Percentiles rank a stretch among this genome's conserved stretches.
phyloP scores from a whole-genome alignment of 768 basidiomycete species.

The Multifurca ochricompacta region DNA sequence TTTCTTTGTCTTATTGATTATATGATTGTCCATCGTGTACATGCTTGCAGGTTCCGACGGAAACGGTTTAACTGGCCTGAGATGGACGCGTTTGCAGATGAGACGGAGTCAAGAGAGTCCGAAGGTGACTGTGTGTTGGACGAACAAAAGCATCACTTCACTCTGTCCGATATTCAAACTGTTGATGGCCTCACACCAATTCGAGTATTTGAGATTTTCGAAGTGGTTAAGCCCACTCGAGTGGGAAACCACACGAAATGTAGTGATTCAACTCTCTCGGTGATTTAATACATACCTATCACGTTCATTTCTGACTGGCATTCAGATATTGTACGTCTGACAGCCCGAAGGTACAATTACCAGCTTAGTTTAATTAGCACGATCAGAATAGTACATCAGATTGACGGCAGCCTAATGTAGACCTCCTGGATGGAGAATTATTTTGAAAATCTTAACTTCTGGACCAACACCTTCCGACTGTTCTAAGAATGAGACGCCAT shows the following conservation, averaged over 20 bases:
- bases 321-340: too few relatives aligned
- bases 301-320: neutral
- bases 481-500: neutral
- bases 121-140: neutral
- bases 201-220: constrained; percentile 17
- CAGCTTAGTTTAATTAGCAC: too few relatives aligned
- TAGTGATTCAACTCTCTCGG: neutral
- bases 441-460: constrained; percentile 9
- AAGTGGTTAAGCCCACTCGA: constrained; percentile 9
- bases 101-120: neutral
- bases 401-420: neutral
- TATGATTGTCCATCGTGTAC: neutral
- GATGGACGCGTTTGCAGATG: constrained; percentile 1
- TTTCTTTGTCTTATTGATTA: neutral
- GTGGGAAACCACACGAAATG: neutral
- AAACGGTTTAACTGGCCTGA: constrained; percentile 61
- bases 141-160: neutral
- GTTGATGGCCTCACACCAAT: constrained; percentile 18
- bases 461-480: constrained; percentile 11
- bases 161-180: neutral
- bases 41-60: constrained; percentile 49
- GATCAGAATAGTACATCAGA: neutral
- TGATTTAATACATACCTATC: neutral
- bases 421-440: neutral
- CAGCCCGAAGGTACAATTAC: too few relatives aligned